These are phyloP conservation scores for Lentinula novae-zelandiae DNA, from an alignment of 1,284 basidiomycete species.

Conservation along the genomic window DNA sequence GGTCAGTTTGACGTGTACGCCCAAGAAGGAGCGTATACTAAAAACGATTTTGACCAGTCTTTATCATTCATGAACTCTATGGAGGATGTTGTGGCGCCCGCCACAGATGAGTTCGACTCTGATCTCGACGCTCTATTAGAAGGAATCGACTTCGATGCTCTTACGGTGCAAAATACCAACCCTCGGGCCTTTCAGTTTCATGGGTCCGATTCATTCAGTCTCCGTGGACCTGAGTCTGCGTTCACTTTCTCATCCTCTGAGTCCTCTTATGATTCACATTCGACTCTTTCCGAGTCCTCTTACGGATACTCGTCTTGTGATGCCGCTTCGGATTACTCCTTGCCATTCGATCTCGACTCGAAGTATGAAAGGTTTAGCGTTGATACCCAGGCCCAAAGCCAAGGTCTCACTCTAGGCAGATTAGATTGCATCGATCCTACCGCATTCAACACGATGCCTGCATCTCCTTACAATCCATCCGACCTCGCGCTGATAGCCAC, in stretches of 20 bases:
- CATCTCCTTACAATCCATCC: background rate
- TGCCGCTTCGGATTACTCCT: background rate
- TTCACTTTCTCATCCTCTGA: conserved; percentile 5
- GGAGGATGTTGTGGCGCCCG: background rate
- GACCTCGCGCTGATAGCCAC: background rate
- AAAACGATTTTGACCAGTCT: background rate
- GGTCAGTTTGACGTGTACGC: background rate
- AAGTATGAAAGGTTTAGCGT: background rate
- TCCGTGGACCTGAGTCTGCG: background rate
- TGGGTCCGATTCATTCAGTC: background rate
- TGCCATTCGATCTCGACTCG: background rate
- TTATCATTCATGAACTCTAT: background rate
- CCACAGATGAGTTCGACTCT: background rate
- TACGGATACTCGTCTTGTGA: background rate
- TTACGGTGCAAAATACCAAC: background rate
- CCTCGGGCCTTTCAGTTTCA: background rate
- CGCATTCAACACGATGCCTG: background rate
- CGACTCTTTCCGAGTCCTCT: conserved; percentile 1
- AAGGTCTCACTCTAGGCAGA: background rate
- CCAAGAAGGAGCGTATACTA: background rate
- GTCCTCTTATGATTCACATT: background rate
- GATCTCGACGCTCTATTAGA: background rate
- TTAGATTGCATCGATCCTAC: background rate
- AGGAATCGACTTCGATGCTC: background rate
- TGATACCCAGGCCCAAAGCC: background rate